A percentile compares a stretch with the other conserved stretches of the same genome.
phyloP scores from a whole-genome alignment of 768 basidiomycete genomes.

The Auriscalpium microsporum region DNA sequence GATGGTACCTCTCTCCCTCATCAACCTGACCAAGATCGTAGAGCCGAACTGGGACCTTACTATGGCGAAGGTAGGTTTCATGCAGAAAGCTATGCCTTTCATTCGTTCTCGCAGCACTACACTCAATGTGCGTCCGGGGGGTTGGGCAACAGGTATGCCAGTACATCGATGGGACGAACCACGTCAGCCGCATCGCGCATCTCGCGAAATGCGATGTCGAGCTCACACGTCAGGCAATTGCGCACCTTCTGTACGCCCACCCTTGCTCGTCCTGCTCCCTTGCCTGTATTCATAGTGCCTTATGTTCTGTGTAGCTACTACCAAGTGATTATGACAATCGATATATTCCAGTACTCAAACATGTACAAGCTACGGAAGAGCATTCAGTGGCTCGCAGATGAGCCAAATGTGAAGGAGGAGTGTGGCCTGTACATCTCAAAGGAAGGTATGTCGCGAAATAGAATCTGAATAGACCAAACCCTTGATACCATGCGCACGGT shows the following conservation, averaged over 20 bases:
- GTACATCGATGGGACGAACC: constrained; percentile 86
- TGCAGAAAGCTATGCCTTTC: background rate
- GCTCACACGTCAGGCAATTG: constrained; percentile 77
- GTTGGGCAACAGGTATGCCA: constrained; percentile 47
- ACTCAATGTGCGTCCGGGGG: too few relatives aligned
- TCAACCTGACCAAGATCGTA: constrained; percentile 69
- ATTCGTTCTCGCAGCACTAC: too few relatives aligned
- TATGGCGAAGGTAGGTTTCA: constrained; percentile 59
- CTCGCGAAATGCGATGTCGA: constrained; percentile 83
- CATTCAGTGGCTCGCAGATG: constrained; percentile 81
- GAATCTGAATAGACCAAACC: background rate
- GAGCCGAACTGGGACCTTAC: constrained; percentile 97
- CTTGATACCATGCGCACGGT: background rate
- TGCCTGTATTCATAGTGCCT: background rate
- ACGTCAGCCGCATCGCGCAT: constrained; percentile 84
- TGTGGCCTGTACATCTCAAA: constrained; percentile 89
- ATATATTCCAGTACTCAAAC: constrained; percentile 97
- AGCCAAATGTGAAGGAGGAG: constrained; percentile 77
- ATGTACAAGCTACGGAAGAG: constrained; percentile 89
- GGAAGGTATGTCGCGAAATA: constrained; percentile 37
- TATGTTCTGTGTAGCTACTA: constrained; percentile 58
- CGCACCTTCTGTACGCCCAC: constrained; percentile 74
- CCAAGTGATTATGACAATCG: constrained; percentile 92
- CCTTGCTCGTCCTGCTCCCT: background rate
- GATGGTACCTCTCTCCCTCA: constrained; percentile 89